Conservation (phyloP, 2,329 filamentous ascomycete genomes). For the Exophiala spinifera region DNA sequence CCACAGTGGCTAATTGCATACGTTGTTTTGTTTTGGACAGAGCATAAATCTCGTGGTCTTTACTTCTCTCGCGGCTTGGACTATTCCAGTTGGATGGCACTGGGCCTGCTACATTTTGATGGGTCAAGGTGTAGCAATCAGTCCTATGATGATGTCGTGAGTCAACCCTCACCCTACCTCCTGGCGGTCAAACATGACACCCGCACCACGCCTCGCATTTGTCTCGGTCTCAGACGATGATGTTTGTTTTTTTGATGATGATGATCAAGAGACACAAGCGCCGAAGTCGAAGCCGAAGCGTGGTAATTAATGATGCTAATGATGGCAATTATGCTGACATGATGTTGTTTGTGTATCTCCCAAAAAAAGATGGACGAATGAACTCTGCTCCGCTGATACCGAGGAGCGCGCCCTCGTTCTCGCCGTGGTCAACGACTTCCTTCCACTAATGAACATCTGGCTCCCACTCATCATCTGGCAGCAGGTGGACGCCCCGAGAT, state of each 20-base stretch:
- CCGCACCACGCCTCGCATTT: too few species aligned
- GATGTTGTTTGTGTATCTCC: not conserved
- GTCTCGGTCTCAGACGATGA: too few species aligned
- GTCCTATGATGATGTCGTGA: constrained; percentile 49
- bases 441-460: constrained; percentile 67
- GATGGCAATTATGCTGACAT: too few species aligned
- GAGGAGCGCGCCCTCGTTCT: constrained; percentile 66
- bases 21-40: constrained; percentile 1
- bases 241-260: too few species aligned
- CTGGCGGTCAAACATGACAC: too few species aligned
- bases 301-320: too few species aligned
- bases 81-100: constrained; percentile 54
- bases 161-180: too few species aligned
- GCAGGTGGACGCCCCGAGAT: constrained; percentile 58
- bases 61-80: constrained; percentile 46
- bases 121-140: constrained; percentile 45
- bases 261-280: too few species aligned
- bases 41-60: constrained; percentile 44
- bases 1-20: too few species aligned
- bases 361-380: constrained; percentile 45
- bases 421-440: constrained; percentile 65
- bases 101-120: constrained; percentile 61
- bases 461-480: constrained; percentile 57
- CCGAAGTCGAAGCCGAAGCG: too few species aligned
- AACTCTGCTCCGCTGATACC: constrained; percentile 55